These are phyloP conservation scores for Fusarium tricinctum DNA, from an alignment of 2,329 filamentous ascomycete genomes.

Conservation along the genomic window DNA sequence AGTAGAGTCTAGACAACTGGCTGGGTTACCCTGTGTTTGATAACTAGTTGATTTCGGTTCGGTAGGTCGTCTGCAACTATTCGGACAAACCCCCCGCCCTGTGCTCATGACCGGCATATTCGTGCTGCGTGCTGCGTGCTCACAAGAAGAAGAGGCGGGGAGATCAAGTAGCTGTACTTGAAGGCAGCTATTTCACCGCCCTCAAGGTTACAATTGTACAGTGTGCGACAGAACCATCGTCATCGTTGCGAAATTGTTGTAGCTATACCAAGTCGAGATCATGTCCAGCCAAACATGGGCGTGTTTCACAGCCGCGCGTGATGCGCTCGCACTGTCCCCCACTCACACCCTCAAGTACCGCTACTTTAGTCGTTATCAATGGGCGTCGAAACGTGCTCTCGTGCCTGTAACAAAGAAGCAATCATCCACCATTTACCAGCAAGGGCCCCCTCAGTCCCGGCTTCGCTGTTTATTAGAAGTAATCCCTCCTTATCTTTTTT, in stretches of 20 bases:
- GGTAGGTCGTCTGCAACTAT: conserved; percentile 5
- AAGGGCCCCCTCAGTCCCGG: conserved; percentile 38
- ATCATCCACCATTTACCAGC: conserved; percentile 35
- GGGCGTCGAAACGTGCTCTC: conserved; percentile 41
- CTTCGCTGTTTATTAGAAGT: conserved; percentile 40
- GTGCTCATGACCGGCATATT: conserved; percentile 48
- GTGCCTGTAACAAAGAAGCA: conserved; percentile 48
- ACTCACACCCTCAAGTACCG: conserved; percentile 26
- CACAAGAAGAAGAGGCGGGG: conserved; percentile 36
- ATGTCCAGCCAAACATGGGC: neutral
- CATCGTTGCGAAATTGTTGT: conserved; percentile 36
- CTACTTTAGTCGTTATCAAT: conserved; percentile 44
- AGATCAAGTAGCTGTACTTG: conserved; percentile 37
- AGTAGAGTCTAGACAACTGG: neutral
- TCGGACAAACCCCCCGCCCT: conserved; percentile 41
- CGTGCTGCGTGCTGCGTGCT: conserved; percentile 37
- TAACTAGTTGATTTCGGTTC: neutral
- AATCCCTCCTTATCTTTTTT: conserved; percentile 36
- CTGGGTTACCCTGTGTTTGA: neutral
- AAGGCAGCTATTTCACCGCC: conserved; percentile 25
- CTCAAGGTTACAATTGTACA: conserved; percentile 28
- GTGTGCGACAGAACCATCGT: conserved; percentile 40
- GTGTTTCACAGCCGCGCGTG: conserved; percentile 16
- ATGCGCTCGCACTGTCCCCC: conserved; percentile 44
- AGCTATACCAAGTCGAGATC: neutral